Conservation (phyloP, 192 early-diverging fungal genomes). For the Podila epicladia region DNA sequence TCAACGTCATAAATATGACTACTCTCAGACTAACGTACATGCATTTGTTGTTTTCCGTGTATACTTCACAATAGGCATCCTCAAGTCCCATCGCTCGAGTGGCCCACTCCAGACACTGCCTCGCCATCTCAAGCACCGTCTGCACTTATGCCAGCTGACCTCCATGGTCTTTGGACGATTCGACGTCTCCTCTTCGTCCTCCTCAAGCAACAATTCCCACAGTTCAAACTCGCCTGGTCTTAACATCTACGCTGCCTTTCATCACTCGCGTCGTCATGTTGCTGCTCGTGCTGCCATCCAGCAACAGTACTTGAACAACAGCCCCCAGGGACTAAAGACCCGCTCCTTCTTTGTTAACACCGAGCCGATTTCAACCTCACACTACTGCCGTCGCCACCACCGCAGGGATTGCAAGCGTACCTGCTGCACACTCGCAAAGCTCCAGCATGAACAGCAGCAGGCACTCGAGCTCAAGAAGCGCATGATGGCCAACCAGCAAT, state of each 20-base stretch:
- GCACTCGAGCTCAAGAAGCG: slow-evolving; percentile 42
- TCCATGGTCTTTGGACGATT: slow-evolving; percentile 68
- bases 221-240: slow-evolving; percentile 15
- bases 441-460: slow-evolving; percentile 36
- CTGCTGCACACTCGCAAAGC: slow-evolving; percentile 43
- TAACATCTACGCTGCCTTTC: slow-evolving; percentile 41
- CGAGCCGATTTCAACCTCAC: slow-evolving; percentile 28
- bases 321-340: slow-evolving; percentile 23
- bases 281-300: slow-evolving; percentile 31
- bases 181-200: slow-evolving; percentile 48
- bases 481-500: slow-evolving; percentile 10
- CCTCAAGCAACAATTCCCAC: slow-evolving; percentile 30
- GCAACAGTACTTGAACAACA: slow-evolving; percentile 16
- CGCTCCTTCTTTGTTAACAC: slow-evolving; percentile 42
- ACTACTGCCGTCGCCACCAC: slow-evolving; percentile 59
- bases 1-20: too few species aligned
- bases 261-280: slow-evolving; percentile 25
- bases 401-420: slow-evolving; percentile 52
- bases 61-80: slow-evolving; percentile 27
- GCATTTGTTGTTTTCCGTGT: too few species aligned
- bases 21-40: too few species aligned
- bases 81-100: slow-evolving; percentile 49
- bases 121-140: slow-evolving; percentile 57
- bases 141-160: slow-evolving; percentile 63
- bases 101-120: slow-evolving; percentile 48